Evolutionary conservation across 2,329 filamentous ascomycete genomes (phyloP), one percentile per base, ranked within the genome.

Genomic region (Pyricularia pennisetigena): DNA sequence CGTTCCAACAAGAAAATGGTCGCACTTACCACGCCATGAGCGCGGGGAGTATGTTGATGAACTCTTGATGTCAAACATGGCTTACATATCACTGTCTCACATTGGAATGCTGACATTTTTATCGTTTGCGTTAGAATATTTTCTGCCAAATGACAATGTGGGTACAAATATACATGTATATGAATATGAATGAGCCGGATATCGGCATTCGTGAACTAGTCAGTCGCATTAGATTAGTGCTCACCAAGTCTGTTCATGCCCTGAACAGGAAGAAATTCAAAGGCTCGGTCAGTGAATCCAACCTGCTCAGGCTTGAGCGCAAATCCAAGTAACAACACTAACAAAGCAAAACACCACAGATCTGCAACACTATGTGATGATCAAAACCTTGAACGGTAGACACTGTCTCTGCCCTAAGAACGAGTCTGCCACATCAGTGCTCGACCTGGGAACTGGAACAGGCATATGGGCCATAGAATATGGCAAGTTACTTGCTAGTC

Each of bases 381-480:
- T 68, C 8, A 57, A 72, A 30, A 73, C 72, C 1, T 67, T 72
- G n/a, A 67, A 71, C 23, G 70, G 69, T 35, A 69, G 68, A 14
- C 67, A 66, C 65, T 70, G 68, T 35, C 66, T 71, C 16, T 71
- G 72, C 62, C 71, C 70, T 6, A 72, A 71, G 59, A 71, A 72
- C 24, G 68, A 71, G 2, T 67, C 67, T 4, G 71, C 71, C 0
- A 70, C 69, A n/a, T 68, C 69, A 5, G 71, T 73, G 5, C 68
- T 72, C 1, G 72, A 73, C 30, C 57, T 73, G 10, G 72, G 72
- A 23, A 72, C 71, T 0, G 71, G 71, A 24, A 72, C 71, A 2
- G 72, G 72, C 32, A 72, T 73, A 67, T 73, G 72, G 72, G 69
- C 72, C n/a, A 71, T 73, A 67, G 71, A 73, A 32, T 73, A 72